These are phyloP conservation scores for Xanthoceras sorbifolium DNA, from an alignment of 345 rosid genomes.

Conservation along the genomic window DNA sequence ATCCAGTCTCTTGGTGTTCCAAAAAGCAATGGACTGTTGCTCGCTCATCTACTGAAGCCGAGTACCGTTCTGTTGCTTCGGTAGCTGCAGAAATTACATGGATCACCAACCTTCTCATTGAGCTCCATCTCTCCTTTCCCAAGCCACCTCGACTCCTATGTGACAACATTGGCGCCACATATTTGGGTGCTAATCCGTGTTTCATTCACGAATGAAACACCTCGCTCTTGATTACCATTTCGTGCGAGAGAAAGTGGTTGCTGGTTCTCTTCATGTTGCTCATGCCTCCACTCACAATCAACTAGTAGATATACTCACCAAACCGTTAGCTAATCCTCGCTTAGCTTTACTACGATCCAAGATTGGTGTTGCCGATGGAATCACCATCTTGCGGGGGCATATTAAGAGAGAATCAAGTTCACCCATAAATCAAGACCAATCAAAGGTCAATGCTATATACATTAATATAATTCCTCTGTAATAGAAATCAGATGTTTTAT, in stretches of 20 bases:
- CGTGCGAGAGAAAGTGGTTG: not conserved
- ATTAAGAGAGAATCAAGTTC: no score
- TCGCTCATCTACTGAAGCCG: not conserved
- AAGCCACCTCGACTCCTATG: not conserved
- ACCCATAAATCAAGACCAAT: no score
- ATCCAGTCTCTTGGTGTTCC: not conserved
- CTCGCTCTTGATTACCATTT: not conserved
- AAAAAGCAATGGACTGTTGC: not conserved
- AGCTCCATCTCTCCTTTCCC: not conserved
- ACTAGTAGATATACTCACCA: not conserved
- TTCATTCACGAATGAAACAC: not conserved
- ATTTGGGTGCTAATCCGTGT: not conserved
- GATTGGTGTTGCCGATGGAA: not conserved
- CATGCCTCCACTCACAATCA: not conserved
- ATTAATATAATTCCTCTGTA: no score
- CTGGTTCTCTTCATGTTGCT: not conserved
- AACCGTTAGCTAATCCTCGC: not conserved
- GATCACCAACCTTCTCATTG: not conserved
- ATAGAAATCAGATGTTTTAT: no score
- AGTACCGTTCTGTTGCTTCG: not conserved
- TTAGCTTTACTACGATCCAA: not conserved
- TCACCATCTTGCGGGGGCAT: not conserved
- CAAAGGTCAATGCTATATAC: no score
- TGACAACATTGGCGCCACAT: not conserved
- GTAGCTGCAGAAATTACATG: not conserved